Evolutionary conservation across 208 protist genomes (phyloP).

Genomic region (Acanthamoeba culbertsoni): DNA sequence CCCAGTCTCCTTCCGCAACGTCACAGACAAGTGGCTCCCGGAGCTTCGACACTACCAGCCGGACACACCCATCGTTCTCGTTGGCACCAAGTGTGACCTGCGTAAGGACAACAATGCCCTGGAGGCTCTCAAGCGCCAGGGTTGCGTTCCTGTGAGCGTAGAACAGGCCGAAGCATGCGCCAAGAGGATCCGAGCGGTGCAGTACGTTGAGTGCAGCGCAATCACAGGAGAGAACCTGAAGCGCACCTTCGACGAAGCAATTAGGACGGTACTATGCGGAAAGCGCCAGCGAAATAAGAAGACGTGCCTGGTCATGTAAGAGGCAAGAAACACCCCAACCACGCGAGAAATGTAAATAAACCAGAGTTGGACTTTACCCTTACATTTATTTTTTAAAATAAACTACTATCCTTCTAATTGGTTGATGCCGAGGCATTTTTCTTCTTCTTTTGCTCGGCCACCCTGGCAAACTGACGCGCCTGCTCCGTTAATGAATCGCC

Average conservation of each 20-base stretch:
- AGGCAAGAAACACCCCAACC: neutral
- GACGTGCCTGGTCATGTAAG: constrained; percentile 52
- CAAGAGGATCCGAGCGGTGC: constrained; percentile 26
- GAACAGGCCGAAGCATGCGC: constrained; percentile 50
- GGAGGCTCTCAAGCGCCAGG: constrained; percentile 7
- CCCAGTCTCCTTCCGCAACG: constrained; percentile 84
- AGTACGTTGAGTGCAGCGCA: constrained; percentile 75
- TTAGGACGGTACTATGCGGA: constrained; percentile 58
- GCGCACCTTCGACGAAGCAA: constrained; percentile 69
- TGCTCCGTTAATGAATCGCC: too few relatives aligned
- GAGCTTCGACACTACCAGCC: constrained; percentile 88
- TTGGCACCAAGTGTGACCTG: constrained; percentile 94
- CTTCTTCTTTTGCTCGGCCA: too few relatives aligned
- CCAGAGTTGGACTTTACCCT: too few relatives aligned
- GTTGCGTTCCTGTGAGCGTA: neutral
- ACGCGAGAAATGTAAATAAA: neutral
- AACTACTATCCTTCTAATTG: too few relatives aligned
- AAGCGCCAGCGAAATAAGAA: neutral
- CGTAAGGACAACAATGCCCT: constrained; percentile 17
- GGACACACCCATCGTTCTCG: constrained; percentile 89
- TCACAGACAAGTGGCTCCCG: constrained; percentile 87
- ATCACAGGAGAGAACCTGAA: constrained; percentile 69
- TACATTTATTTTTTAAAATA: too few relatives aligned
- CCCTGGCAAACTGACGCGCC: too few relatives aligned
- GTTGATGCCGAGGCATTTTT: too few relatives aligned